Percentiles rank a stretch among this genome's conserved stretches.
These are phyloP conservation scores for Nigrospora osmanthi DNA, from an alignment of 2,329 filamentous ascomycete species.

Conservation along the genomic window DNA sequence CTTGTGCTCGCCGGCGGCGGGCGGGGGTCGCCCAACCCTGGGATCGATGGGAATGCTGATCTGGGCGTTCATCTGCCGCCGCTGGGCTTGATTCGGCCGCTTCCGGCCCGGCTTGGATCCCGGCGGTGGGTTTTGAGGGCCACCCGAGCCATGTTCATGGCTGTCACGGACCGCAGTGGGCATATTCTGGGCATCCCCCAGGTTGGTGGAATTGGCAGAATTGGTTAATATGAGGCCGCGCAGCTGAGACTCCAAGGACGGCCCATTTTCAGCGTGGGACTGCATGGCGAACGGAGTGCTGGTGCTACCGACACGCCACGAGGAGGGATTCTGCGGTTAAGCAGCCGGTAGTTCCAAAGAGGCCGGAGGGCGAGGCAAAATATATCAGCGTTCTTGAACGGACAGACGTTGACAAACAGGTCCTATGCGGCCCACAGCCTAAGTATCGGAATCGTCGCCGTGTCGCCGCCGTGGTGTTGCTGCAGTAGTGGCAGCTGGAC, in stretches of 20 bases:
- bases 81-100: conserved; percentile 56
- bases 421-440: too few species aligned
- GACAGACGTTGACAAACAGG: too few species aligned
- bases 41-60: conserved; percentile 48
- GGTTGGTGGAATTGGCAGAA: not conserved
- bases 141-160: not conserved
- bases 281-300: not conserved
- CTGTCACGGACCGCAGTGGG: not conserved
- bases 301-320: too few species aligned
- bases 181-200: too few species aligned
- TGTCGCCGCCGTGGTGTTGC: too few species aligned
- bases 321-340: too few species aligned
- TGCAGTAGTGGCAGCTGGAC: too few species aligned
- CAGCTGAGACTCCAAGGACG: not conserved
- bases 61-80: conserved; percentile 54
- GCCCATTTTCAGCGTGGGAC: not conserved
- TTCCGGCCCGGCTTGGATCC: conserved; percentile 27
- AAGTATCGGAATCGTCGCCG: too few species aligned
- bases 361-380: too few species aligned
- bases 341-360: too few species aligned
- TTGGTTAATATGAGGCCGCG: not conserved
- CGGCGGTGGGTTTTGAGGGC: not conserved
- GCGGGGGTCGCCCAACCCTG: conserved; percentile 15
- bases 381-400: too few species aligned
- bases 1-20: conserved; percentile 5